Base-by-base conservation (phyloP, 2,329 filamentous ascomycete genomes). In the Teratosphaeria epicoccoides region DNA sequence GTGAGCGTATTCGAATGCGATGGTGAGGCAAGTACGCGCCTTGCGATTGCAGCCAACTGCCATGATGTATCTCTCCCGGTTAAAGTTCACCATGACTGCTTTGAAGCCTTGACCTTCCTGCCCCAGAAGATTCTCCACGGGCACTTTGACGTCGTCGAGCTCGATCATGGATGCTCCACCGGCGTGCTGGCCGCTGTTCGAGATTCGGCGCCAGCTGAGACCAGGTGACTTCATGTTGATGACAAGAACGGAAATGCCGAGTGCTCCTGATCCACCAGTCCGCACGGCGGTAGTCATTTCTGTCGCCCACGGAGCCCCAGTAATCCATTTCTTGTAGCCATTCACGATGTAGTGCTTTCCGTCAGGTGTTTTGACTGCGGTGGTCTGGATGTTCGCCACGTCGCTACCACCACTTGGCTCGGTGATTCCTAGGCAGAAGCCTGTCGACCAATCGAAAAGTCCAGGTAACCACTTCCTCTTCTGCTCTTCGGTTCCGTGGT, bases 181-280 rank as follows among this genome's bases (percentile, higher is more conserved):
- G 4, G 80, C 81, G 59, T 81, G 78, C n/a, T 84, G 80, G 2
- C 83, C 83, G 24, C 77, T 81, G 63, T 86, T 85, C 49, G 76
- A 67, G 65, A 85, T 83, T 48, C 71, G 75, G 20, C 78, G 71
- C 48, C 71, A 71, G 1, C 71, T 69, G 6, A 83, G 67, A n/a
- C 80, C 80, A 2, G 71, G 66, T 0, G 68, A 62, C 43, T 71
- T 64, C 25, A 77, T 68, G 0, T 79, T 74, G 23, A 83, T 79
- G 2, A 83, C 76, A 1, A 84, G 66, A 1, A 82, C 70, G 0
- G 78, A 80, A 25, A 83, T 72, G 3, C 80, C 80, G 2, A 60
- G 59, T 49, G 71, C 71, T 10, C 80, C 80, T 0, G 73, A 65
- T 0, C 73, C 76, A 4, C 79, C 78, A 1, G 80, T 83, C 6